Evolutionary conservation across 2,329 filamentous ascomycete genomes (phyloP), one percentile per base, ranked within the genome.

Genomic region (Fonsecaea multimorphosa): DNA sequence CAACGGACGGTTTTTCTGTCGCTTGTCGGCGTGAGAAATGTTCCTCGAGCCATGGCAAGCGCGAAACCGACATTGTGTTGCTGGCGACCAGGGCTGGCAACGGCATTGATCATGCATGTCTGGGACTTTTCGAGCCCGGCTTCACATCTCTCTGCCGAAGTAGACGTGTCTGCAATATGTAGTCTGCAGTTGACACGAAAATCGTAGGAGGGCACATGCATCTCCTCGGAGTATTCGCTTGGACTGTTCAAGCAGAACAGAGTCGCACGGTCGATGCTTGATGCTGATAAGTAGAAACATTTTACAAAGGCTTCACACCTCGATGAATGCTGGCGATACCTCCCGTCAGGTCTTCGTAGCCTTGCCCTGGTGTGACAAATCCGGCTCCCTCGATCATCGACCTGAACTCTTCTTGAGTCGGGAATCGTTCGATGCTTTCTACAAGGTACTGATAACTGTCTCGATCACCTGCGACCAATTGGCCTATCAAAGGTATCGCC

Each of bases 391-490:
- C 78, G 74, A 96, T 95, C 91, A 96, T 93, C 36, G 87, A 84
- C 70, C 89, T 86, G 75, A 96, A 99, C 71, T 92, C 88, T 59
- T 88, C 85, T 82, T 99, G 96, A 71, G 83, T 89, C 0, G 95
- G 96, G 76, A 98, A 98, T 55, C 86, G 84, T 80, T 97, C 93
- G 78, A 99, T 99, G 78, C 93, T 97, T 84, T 99, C 95, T 9
- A 99, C 95, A 9, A 99, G 84, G 79, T 99, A 99, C 83, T 99
- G 95, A 79, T 99, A 99, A 77, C 92, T 97, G 75, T 96, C 94
- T 63, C 94, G 85, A 77, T 99, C 96, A 6, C 92, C 92, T 1
- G 95, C 94, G 16, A 99, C 93, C 67, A 99, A 76, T 80, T 99
- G 94, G 2, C 95, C 96, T 74, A 99, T 97, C 72, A 99, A 78